Evolutionary conservation across 768 basidiomycete species (phyloP).

Genomic region (Polyporus arcularius): DNA sequence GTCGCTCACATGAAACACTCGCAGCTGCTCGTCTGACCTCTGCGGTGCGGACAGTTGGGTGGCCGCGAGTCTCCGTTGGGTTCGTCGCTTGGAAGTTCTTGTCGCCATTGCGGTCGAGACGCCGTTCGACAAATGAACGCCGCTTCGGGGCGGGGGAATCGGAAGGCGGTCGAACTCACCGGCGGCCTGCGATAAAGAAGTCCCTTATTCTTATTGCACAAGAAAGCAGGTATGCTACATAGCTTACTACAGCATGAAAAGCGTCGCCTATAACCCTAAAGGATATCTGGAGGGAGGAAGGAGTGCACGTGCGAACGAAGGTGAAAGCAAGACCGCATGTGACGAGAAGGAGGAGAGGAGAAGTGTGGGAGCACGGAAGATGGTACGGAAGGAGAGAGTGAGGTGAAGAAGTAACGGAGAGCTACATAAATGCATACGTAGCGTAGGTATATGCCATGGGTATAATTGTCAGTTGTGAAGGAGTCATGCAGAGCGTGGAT

Average conservation of each 20-base stretch:
- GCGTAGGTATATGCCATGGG: slow-evolving; percentile 16
- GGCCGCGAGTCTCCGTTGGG: too few relatives aligned
- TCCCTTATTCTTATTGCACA: background rate
- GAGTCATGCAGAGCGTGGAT: slow-evolving; percentile 5
- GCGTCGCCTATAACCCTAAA: background rate
- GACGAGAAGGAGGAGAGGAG: background rate
- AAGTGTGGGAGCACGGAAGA: background rate
- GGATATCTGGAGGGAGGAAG: background rate
- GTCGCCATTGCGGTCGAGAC: too few relatives aligned
- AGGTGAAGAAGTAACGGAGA: background rate
- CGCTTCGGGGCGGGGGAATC: too few relatives aligned
- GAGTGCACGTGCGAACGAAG: background rate
- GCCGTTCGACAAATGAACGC: too few relatives aligned
- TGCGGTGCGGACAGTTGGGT: too few relatives aligned
- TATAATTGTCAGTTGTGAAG: slow-evolving; percentile 12
- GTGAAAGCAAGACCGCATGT: background rate
- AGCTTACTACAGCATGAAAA: slow-evolving; percentile 10
- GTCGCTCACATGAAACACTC: too few relatives aligned
- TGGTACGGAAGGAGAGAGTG: background rate
- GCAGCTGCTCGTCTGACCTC: too few relatives aligned
- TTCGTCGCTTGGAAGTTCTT: too few relatives aligned
- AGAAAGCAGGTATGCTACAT: slow-evolving; percentile 13
- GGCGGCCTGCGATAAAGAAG: too few relatives aligned
- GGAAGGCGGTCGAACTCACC: too few relatives aligned
- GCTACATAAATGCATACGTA: background rate